Percentiles rank a stretch among this genome's conserved stretches.
Evolutionary conservation across 371 early-diverging fungal species (phyloP).

Genomic region (Syncephalastrum contaminatum): DNA sequence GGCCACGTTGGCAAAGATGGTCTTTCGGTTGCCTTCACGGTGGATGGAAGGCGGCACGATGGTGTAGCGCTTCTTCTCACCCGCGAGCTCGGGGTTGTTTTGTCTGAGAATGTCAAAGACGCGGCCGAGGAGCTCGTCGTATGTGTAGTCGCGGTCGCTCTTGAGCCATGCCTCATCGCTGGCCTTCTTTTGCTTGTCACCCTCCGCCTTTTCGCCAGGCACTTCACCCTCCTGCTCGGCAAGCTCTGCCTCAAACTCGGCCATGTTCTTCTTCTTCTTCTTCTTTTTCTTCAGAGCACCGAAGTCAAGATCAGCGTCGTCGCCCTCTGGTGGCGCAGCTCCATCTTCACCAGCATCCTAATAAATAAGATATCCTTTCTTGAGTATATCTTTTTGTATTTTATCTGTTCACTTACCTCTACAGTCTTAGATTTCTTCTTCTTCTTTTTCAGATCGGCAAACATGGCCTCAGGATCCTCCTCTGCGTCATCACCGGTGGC

Average conservation of each 20-base stretch:
- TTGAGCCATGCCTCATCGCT: slow-evolving; percentile 34
- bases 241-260: slow-evolving; percentile 82
- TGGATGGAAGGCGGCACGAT: slow-evolving; percentile 92
- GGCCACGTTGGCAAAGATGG: slow-evolving; percentile 92
- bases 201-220: slow-evolving; percentile 56
- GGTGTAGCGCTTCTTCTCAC: slow-evolving; percentile 90
- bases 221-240: slow-evolving; percentile 72
- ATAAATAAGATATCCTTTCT: slow-evolving; percentile 7
- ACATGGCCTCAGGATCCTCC: slow-evolving; percentile 74
- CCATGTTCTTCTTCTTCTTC: slow-evolving; percentile 92
- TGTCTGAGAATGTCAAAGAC: slow-evolving; percentile 90
- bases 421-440: slow-evolving; percentile 81
- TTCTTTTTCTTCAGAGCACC: slow-evolving; percentile 86
- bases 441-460: slow-evolving; percentile 86
- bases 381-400: slow-evolving; percentile 1
- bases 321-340: slow-evolving; percentile 43
- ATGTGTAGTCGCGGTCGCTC: slow-evolving; percentile 93
- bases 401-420: slow-evolving; percentile 32
- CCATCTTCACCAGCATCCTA: slow-evolving; percentile 52
- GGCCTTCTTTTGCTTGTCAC: slow-evolving; percentile 27
- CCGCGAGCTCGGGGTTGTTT: slow-evolving; percentile 94
- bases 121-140: slow-evolving; percentile 90
- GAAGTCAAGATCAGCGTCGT: slow-evolving; percentile 72
- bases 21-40: slow-evolving; percentile 96
- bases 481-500: slow-evolving; percentile 18